A percentile compares a stretch with the other conserved stretches of the same genome.
Conservation (phyloP, 2,329 filamentous ascomycete species). For the Fusarium albosuccineum region DNA sequence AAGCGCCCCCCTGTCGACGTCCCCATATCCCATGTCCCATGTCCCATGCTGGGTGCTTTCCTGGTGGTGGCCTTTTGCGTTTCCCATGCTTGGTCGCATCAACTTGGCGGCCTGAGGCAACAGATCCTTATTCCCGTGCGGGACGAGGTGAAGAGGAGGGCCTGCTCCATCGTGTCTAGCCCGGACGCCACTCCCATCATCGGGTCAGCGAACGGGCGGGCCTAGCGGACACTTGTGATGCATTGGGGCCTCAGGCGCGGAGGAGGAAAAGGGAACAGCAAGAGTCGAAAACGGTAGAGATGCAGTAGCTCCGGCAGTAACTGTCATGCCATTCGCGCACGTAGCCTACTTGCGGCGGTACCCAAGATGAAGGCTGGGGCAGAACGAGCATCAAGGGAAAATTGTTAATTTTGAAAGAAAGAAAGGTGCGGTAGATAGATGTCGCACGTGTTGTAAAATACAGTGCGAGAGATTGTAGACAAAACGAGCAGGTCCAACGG, state of each 20-base stretch:
- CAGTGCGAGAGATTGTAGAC: no score
- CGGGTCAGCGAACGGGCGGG: constrained; percentile 44
- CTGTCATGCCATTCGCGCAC: constrained; percentile 18
- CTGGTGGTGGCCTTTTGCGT: constrained; percentile 39
- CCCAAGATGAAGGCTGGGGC: background rate
- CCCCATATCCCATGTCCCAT: constrained; percentile 22
- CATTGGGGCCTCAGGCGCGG: constrained; percentile 29
- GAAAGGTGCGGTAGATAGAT: no score
- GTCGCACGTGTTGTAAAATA: no score
- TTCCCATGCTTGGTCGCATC: constrained; percentile 44
- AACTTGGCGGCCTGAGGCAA: constrained; percentile 41
- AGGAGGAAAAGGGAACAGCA: constrained; percentile 12
- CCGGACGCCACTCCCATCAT: constrained; percentile 48
- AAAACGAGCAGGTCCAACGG: no score
- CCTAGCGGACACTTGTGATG: constrained; percentile 30
- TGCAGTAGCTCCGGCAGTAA: constrained; percentile 36
- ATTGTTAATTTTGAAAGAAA: background rate
- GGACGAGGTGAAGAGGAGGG: constrained; percentile 33
- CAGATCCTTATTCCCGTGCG: constrained; percentile 43
- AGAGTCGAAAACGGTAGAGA: constrained; percentile 16
- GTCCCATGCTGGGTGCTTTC: constrained; percentile 20
- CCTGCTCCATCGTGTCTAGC: constrained; percentile 36
- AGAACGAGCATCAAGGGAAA: background rate
- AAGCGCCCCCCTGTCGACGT: constrained; percentile 11
- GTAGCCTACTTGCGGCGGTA: constrained; percentile 16